Percentiles rank a stretch among this genome's conserved stretches.
Evolutionary conservation across 2,329 filamentous ascomycete species (phyloP).

Genomic region (Proliferodiscus dingleyae): DNA sequence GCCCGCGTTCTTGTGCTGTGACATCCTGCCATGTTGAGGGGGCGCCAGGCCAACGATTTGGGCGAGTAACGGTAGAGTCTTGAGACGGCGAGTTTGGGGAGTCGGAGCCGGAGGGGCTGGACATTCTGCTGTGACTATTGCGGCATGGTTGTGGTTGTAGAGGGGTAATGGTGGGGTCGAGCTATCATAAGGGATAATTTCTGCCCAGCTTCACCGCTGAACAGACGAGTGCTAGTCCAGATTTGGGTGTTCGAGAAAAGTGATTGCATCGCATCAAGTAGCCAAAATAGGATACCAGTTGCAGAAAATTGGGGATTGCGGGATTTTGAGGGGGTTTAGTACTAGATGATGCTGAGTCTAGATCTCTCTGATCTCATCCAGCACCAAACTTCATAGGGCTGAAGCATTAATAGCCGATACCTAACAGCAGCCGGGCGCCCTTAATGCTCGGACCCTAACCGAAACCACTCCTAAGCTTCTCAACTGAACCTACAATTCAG

Average conservation of each 20-base stretch:
- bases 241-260: neutral
- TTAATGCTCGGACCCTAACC: neutral
- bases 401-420: neutral
- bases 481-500: no score
- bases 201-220: no score
- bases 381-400: neutral
- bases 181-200: no score
- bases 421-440: neutral
- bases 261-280: no score
- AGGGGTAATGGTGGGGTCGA: neutral
- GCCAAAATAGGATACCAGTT: no score
- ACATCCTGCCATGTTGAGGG: constrained; percentile 61
- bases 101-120: constrained; percentile 38
- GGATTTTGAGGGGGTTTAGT: no score
- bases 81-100: constrained; percentile 36
- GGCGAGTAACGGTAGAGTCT: constrained; percentile 38
- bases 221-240: no score
- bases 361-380: neutral
- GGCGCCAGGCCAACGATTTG: constrained; percentile 69
- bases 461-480: no score
- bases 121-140: constrained; percentile 3
- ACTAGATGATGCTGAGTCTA: no score
- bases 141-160: neutral
- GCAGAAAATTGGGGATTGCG: no score
- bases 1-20: constrained; percentile 57